These are phyloP conservation scores for Cantharellus cinnabarinus DNA, from an alignment of 768 basidiomycete genomes.

Conservation along the genomic window DNA sequence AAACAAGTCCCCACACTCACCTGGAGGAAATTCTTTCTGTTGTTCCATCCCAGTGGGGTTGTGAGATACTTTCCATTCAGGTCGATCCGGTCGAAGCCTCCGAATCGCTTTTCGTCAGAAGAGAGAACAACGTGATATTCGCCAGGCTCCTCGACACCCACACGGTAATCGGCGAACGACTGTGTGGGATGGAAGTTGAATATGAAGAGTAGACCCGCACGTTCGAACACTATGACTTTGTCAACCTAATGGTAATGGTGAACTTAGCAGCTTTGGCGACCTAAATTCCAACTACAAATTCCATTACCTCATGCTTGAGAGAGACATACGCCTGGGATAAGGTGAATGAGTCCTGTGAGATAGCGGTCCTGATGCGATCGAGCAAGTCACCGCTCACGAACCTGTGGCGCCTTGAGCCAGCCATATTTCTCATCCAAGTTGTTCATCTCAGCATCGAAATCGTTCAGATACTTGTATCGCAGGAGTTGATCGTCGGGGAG, in stretches of 20 bases:
- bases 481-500: constrained; percentile 67
- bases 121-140: constrained; percentile 65
- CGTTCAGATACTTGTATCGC: constrained; percentile 86
- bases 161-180: constrained; percentile 83
- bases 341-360: not conserved
- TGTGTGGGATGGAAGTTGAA: constrained; percentile 93
- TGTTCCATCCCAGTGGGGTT: constrained; percentile 77
- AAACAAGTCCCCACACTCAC: constrained; percentile 21
- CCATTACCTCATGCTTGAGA: constrained; percentile 59
- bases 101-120: constrained; percentile 74
- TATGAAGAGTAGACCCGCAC: constrained; percentile 80
- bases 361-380: not conserved
- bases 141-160: constrained; percentile 71
- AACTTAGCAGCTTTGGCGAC: not conserved
- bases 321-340: constrained; percentile 63
- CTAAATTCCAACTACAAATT: not conserved
- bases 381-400: constrained; percentile 16
- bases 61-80: constrained; percentile 51
- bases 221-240: constrained; percentile 87
- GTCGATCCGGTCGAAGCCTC: constrained; percentile 70
- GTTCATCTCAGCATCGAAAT: constrained; percentile 90
- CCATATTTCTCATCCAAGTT: constrained; percentile 52
- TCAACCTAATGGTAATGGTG: constrained; percentile 23
- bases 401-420: constrained; percentile 72
- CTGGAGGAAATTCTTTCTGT: constrained; percentile 77